A percentile compares a stretch with the other conserved stretches of the same genome.
phyloP scores from a whole-genome alignment of 169 alveolate genomes.

The Plasmodium sp. region DNA sequence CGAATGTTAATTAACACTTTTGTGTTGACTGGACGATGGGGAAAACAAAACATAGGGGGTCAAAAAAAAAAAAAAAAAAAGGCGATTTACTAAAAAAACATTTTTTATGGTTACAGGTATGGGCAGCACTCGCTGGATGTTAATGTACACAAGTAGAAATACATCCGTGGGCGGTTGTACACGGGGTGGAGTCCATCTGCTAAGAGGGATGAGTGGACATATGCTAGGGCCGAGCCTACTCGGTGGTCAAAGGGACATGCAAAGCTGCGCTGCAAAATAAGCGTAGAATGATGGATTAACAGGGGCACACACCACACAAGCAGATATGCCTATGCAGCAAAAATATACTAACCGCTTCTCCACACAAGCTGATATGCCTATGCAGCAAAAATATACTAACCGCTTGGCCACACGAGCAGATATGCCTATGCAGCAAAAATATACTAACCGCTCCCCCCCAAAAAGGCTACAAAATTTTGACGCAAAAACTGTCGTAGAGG shows the following conservation, averaged over 20 bases:
- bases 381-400: background rate
- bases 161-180: background rate
- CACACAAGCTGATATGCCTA: background rate
- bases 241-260: background rate
- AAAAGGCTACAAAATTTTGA: background rate
- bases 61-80: background rate
- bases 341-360: background rate
- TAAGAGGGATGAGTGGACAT: background rate
- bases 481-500: constrained; percentile 11
- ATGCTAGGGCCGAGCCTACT: background rate
- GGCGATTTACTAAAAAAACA: background rate
- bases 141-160: background rate
- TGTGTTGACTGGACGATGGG: background rate
- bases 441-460: background rate
- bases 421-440: background rate
- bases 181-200: background rate
- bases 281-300: background rate
- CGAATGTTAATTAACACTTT: background rate
- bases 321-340: background rate
- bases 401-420: background rate
- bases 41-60: too few relatives aligned
- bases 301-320: background rate
- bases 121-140: background rate
- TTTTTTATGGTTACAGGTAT: background rate
- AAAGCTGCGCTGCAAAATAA: background rate